Percentiles rank a stretch among this genome's conserved stretches.
These are phyloP conservation scores for Cadophora luteo-olivacea DNA, from an alignment of 2,329 filamentous ascomycete species.

Conservation along the genomic window DNA sequence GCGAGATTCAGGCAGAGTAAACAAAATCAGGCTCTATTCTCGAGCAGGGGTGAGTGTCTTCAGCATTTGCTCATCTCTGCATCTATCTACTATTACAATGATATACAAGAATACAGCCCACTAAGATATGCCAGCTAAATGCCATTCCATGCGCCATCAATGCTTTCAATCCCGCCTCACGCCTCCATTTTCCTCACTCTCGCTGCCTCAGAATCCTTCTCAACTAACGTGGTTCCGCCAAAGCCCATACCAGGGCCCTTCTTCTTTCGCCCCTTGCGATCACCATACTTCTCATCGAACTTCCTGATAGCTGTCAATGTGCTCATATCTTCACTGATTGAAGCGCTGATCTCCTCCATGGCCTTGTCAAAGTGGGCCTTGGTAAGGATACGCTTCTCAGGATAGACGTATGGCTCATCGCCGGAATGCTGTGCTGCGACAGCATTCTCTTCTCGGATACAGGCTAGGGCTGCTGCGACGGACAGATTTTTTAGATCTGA, in stretches of 20 bases:
- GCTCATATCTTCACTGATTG: conserved; percentile 92
- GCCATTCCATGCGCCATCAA: conserved; percentile 7
- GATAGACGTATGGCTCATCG: conserved; percentile 58
- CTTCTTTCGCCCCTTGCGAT: conserved; percentile 72
- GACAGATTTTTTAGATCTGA: conserved; percentile 85
- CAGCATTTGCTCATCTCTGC: conserved; percentile 4
- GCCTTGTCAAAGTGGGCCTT: conserved; percentile 83
- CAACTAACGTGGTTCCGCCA: conserved; percentile 45
- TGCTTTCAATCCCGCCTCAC: conserved; percentile 8
- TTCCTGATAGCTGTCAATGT: conserved; percentile 85
- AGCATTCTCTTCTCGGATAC: conserved; percentile 75
- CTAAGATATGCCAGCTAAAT: conserved; percentile 11
- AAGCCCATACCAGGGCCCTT: conserved; percentile 65
- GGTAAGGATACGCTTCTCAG: conserved; percentile 70
- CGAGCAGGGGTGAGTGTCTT: too few species aligned
- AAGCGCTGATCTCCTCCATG: conserved; percentile 86
- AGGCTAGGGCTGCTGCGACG: conserved; percentile 79
- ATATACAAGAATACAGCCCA: conserved; percentile 22
- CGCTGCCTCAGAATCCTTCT: conserved; percentile 43
- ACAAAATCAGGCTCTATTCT: too few species aligned
- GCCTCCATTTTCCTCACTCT: conserved; percentile 42
- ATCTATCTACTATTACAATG: conserved; percentile 29
- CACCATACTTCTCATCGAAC: conserved; percentile 95
- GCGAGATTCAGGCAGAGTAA: too few species aligned
- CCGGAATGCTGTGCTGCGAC: conserved; percentile 47